Conservation (phyloP, 805 yeast genomes). For the Cyberlindnera mrakii region DNA sequence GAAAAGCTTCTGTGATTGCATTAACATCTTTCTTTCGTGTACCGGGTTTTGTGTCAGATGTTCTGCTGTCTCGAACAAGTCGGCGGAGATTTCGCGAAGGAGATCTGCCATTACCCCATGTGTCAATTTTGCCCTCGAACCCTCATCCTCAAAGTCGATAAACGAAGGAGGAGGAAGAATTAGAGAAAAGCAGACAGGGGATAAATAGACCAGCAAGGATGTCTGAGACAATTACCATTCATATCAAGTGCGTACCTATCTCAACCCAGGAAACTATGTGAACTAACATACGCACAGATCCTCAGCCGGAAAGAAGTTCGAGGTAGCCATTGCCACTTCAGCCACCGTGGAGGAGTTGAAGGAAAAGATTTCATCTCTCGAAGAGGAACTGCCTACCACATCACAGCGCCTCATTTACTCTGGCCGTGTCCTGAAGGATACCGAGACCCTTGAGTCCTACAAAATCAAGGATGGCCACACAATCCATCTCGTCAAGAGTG, state of each 20-base stretch:
- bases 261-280: neutral
- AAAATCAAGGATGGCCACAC: conserved; percentile 84
- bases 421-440: conserved; percentile 88
- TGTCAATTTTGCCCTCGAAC: neutral
- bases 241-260: conserved; percentile 18
- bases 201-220: conserved; percentile 1
- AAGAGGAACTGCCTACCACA: conserved; percentile 63
- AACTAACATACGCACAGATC: conserved; percentile 13
- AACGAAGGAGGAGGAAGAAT: too few species aligned
- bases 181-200: too few species aligned
- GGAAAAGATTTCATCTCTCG: conserved; percentile 46
- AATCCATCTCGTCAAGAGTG: conserved; percentile 81
- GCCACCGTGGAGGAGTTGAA: conserved; percentile 67
- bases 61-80: too few species aligned
- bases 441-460: conserved; percentile 66
- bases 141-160: too few species aligned
- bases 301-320: conserved; percentile 76
- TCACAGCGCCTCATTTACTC: conserved; percentile 88
- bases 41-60: too few species aligned
- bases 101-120: too few species aligned
- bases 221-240: conserved; percentile 17
- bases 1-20: too few species aligned
- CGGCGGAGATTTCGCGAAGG: too few species aligned
- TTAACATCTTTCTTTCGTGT: too few species aligned
- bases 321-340: conserved; percentile 46